Evolutionary conservation across 371 early-diverging fungal species (phyloP), one percentile per base, ranked within the genome.

Genomic region (Dichotomocladium elegans): DNA sequence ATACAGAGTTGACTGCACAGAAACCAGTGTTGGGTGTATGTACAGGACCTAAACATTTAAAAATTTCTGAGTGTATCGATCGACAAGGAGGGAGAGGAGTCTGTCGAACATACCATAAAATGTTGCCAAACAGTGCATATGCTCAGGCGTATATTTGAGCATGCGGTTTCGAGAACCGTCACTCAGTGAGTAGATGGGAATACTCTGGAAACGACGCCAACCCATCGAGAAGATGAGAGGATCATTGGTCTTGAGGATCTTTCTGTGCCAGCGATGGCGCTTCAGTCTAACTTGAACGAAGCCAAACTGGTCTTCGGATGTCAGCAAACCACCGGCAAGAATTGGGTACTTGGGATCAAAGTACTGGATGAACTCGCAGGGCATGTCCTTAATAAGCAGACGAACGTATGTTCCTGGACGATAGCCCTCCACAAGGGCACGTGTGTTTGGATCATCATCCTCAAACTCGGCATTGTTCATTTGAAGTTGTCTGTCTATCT

Each of bases 61-160:
- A n/a, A 66, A 57, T 73, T n/a, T n/a, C n/a, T n/a, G n/a, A n/a
- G n/a, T n/a, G n/a, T n/a, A n/a, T n/a, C n/a, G n/a, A n/a, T n/a
- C n/a, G n/a, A n/a, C n/a, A n/a, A n/a, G n/a, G n/a, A n/a, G n/a
- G n/a, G n/a, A n/a, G n/a, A n/a, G n/a, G n/a, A n/a, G n/a, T n/a
- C n/a, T n/a, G n/a, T n/a, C n/a, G n/a, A n/a, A n/a, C 41, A 78
- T 66, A 78, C 91, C 97, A 62, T 90, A 98, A 63, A 98, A 87
- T 1, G 93, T 89, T 11, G 95, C 97, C 47, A 93, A 65, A 80
- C 99, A 98, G 80, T 98, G 97, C 96, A 97, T 96, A 65, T 97
- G 98, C 70, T 97, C 96, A 5, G 99, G 99, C 5, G 98, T 96
- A 70, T 99, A 98, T 74, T 99, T 99, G 41, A 99, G 82, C 94